phyloP scores from a whole-genome alignment of 495 filamentous ascomycete genomes.

The Aspergillus sclerotiicarbonarius region DNA sequence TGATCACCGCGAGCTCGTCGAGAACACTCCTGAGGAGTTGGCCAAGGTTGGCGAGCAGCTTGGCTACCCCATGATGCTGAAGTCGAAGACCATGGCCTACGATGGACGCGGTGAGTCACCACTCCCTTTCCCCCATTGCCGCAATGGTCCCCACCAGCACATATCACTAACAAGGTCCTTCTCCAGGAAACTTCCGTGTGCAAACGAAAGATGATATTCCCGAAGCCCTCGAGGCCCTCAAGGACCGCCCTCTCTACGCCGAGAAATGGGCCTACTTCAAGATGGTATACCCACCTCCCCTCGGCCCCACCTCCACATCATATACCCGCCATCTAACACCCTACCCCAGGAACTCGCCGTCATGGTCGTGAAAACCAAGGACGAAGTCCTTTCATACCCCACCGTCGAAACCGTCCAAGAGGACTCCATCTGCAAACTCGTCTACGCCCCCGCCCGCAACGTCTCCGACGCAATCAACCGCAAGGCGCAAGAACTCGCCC shows the following conservation, averaged over 20 bases:
- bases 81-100: slow-evolving; percentile 88
- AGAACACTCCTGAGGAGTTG: slow-evolving; percentile 55
- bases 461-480: slow-evolving; percentile 60
- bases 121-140: background rate
- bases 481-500: slow-evolving; percentile 72
- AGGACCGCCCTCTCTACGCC: slow-evolving; percentile 73
- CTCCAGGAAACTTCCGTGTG: slow-evolving; percentile 73
- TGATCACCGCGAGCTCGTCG: slow-evolving; percentile 59
- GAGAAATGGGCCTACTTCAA: slow-evolving; percentile 88
- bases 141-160: background rate
- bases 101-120: slow-evolving; percentile 68
- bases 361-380: slow-evolving; percentile 90
- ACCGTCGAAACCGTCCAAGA: slow-evolving; percentile 94
- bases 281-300: slow-evolving; percentile 39
- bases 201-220: slow-evolving; percentile 64
- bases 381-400: slow-evolving; percentile 76
- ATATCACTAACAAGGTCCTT: background rate
- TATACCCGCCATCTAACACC: slow-evolving; percentile 3
- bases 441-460: slow-evolving; percentile 78
- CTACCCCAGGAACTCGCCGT: slow-evolving; percentile 70
- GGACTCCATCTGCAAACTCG: slow-evolving; percentile 92
- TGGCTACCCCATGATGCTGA: slow-evolving; percentile 92
- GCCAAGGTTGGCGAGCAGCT: slow-evolving; percentile 60
- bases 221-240: slow-evolving; percentile 65
- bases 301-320: background rate